Evolutionary conservation across 306 rosid genomes (phyloP).

Genomic region (Crotalaria pallida): DNA sequence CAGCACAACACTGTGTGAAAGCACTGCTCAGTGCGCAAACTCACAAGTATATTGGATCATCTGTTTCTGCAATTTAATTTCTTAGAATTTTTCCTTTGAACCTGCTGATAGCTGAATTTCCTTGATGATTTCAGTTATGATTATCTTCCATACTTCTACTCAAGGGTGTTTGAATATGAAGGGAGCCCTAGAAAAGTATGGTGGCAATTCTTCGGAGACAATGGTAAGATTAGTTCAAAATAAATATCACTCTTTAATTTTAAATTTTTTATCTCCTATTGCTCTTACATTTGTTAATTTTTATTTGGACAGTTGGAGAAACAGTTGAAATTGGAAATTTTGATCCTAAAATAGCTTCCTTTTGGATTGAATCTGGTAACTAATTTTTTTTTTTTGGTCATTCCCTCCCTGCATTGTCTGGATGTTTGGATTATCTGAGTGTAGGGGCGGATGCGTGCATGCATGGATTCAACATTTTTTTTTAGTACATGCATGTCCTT

Average conservation of each 20-base stretch:
- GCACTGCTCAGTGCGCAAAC: constrained; percentile 75
- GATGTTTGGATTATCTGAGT: neutral
- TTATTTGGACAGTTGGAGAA: constrained; percentile 73
- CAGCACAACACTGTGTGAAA: constrained; percentile 80
- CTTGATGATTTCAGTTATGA: constrained; percentile 58
- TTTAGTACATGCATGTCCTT: neutral
- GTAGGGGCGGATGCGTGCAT: neutral
- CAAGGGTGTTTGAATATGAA: constrained; percentile 90
- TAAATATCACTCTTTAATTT: neutral
- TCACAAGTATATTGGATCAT: constrained; percentile 41
- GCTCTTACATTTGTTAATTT: neutral
- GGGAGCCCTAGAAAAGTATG: constrained; percentile 84
- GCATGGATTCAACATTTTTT: neutral
- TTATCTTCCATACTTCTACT: constrained; percentile 92
- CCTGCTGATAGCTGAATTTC: constrained; percentile 8
- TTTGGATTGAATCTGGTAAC: constrained; percentile 91
- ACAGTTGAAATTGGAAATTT: constrained; percentile 85
- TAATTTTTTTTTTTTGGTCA: neutral
- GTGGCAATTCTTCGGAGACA: constrained; percentile 98
- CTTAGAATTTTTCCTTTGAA: neutral
- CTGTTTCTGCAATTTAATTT: constrained; percentile 7
- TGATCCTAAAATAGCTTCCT: constrained; percentile 89
- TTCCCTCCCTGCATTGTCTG: neutral
- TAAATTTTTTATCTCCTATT: neutral
- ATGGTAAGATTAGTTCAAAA: constrained; percentile 38